phyloP scores from a whole-genome alignment of 768 basidiomycete genomes.

The Nevesoporus exiguus region DNA sequence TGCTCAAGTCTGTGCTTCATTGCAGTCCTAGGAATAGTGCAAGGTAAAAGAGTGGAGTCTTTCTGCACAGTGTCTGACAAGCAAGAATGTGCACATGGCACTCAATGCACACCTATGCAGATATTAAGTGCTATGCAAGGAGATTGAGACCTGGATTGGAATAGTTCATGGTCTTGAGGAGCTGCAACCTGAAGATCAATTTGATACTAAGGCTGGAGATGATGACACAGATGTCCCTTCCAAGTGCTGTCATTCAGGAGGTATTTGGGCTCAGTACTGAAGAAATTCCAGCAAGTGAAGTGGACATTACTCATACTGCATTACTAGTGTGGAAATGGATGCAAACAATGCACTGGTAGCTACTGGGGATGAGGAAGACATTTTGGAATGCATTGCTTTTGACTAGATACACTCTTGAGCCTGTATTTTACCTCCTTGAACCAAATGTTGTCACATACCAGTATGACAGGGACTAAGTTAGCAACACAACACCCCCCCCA shows the following conservation, averaged over 20 bases:
- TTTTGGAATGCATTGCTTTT: not conserved
- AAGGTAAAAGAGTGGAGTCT: conserved; percentile 15
- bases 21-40: conserved; percentile 18
- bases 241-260: conserved; percentile 2
- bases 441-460: too few species aligned
- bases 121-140: conserved; percentile 9
- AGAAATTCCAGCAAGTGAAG: not conserved
- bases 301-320: not conserved
- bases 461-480: too few species aligned
- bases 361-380: not conserved
- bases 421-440: too few species aligned
- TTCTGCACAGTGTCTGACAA: conserved; percentile 17
- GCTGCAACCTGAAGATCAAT: not conserved
- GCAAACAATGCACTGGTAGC: not conserved
- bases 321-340: not conserved
- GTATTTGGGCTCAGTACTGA: not conserved
- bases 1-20: too few species aligned
- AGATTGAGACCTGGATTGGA: conserved; percentile 10
- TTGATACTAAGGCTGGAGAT: not conserved
- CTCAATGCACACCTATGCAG: conserved; percentile 13
- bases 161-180: not conserved
- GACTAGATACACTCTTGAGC: not conserved
- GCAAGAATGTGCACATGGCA: conserved; percentile 9
- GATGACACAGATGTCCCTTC: conserved; percentile 5
- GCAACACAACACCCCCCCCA: too few species aligned